Evolutionary conservation across 2,329 filamentous ascomycete genomes (phyloP).

Genomic region (Colletotrichum shisoi): DNA sequence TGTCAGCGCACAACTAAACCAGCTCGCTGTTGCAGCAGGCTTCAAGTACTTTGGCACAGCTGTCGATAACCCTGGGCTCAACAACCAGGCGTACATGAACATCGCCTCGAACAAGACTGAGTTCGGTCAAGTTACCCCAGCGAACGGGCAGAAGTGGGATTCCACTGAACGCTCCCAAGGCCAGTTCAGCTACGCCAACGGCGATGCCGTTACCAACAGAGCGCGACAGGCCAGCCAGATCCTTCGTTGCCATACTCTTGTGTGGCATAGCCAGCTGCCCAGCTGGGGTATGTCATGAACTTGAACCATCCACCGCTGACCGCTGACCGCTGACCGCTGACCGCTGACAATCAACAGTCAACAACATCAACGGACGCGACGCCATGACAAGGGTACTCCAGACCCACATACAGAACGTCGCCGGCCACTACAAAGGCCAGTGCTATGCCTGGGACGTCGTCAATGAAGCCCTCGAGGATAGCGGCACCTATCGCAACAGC

Average conservation of each 20-base stretch:
- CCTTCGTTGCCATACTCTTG: constrained; percentile 60
- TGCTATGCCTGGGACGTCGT: constrained; percentile 62
- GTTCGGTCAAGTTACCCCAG: constrained; percentile 71
- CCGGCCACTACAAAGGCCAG: constrained; percentile 54
- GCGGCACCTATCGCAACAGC: constrained; percentile 48
- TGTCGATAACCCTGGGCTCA: constrained; percentile 23
- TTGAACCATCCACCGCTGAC: background rate
- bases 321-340: background rate
- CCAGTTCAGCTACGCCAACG: constrained; percentile 65
- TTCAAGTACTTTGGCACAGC: constrained; percentile 38
- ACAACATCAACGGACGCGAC: constrained; percentile 59
- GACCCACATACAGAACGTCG: constrained; percentile 59
- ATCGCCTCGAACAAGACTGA: constrained; percentile 65
- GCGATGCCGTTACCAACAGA: constrained; percentile 63
- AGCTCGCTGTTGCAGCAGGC: constrained; percentile 22
- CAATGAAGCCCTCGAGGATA: constrained; percentile 57
- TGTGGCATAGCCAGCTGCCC: constrained; percentile 56
- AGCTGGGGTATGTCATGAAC: constrained; percentile 28
- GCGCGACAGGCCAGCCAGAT: constrained; percentile 20
- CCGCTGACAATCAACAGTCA: constrained; percentile 51
- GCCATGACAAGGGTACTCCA: constrained; percentile 54
- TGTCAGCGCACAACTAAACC: constrained; percentile 29
- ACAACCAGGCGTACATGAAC: constrained; percentile 53
- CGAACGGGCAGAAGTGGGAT: constrained; percentile 71
- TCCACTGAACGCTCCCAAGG: constrained; percentile 61